Evolutionary conservation across 192 early-diverging fungal genomes (phyloP).

Genomic region (Coemansia asiatica): DNA sequence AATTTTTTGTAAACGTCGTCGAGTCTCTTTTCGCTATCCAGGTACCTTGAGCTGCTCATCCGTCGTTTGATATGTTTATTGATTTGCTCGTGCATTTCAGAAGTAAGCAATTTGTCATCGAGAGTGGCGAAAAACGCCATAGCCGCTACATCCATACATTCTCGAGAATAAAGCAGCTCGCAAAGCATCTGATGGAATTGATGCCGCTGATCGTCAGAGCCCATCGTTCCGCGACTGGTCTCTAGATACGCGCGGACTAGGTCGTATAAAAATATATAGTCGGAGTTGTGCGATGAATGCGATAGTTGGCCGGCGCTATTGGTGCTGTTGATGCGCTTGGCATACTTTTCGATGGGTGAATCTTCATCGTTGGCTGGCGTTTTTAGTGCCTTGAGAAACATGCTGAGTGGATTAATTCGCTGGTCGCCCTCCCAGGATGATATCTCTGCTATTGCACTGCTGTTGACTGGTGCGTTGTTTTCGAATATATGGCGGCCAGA

Average conservation of each 20-base stretch:
- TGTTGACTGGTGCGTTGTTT: neutral
- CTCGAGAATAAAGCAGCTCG: neutral
- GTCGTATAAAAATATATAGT: neutral
- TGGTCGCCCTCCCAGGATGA: slow-evolving; percentile 4
- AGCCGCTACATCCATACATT: slow-evolving; percentile 2
- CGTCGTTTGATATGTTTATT: slow-evolving; percentile 2
- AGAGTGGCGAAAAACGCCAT: slow-evolving; percentile 9
- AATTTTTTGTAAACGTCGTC: slow-evolving; percentile 26
- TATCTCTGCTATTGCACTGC: slow-evolving; percentile 3
- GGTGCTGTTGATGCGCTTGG: slow-evolving; percentile 5
- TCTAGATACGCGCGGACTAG: slow-evolving; percentile 9
- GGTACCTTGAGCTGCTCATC: slow-evolving; percentile 9
- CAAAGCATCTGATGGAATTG: neutral
- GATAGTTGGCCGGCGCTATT: slow-evolving; percentile 1
- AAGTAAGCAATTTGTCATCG: neutral
- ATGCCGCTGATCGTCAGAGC: neutral
- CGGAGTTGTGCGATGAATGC: neutral
- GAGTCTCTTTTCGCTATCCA: slow-evolving; percentile 10
- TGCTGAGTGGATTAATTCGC: neutral
- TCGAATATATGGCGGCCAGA: neutral
- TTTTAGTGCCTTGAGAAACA: slow-evolving; percentile 2
- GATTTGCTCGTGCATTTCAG: slow-evolving; percentile 6
- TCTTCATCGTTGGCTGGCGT: neutral
- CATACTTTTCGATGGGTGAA: slow-evolving; percentile 3
- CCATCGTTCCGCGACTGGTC: neutral